Conservation (phyloP, 352 stramenopile species). For the Phytophthora ramorum region DNA sequence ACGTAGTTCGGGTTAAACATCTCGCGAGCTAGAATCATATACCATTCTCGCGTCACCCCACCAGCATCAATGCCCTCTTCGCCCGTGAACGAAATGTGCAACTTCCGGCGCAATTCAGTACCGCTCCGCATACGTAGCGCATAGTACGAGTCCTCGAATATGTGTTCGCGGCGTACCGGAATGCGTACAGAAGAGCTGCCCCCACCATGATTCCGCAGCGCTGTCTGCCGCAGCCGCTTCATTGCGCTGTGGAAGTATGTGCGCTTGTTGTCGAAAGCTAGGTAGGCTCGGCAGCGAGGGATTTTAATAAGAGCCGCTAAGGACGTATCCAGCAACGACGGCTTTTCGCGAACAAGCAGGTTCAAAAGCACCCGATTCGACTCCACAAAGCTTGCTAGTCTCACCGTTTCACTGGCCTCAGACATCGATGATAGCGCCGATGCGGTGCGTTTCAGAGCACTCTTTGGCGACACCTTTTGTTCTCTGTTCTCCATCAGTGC, state of each 20-base stretch:
- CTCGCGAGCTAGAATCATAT: slow-evolving; percentile 98
- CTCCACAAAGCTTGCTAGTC: slow-evolving; percentile 94
- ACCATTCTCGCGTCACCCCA: slow-evolving; percentile 98
- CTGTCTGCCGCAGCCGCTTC: slow-evolving; percentile 89
- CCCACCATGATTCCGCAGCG: slow-evolving; percentile 88
- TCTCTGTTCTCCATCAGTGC: slow-evolving; percentile 38
- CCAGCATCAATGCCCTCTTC: slow-evolving; percentile 99
- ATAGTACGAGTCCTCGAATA: slow-evolving; percentile 99
- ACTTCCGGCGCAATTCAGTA: slow-evolving; percentile 96
- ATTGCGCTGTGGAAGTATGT: slow-evolving; percentile 98
- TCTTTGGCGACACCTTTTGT: slow-evolving; percentile 35
- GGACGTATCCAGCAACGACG: slow-evolving; percentile 95
- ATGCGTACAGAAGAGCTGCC: slow-evolving; percentile 91
- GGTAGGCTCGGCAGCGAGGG: slow-evolving; percentile 92
- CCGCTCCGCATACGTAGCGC: slow-evolving; percentile 96
- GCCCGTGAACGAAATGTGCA: slow-evolving; percentile 98
- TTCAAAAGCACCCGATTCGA: slow-evolving; percentile 97
- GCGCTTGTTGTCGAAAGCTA: slow-evolving; percentile 99
- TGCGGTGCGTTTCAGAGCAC: slow-evolving; percentile 41
- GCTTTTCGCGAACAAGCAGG: slow-evolving; percentile 96
- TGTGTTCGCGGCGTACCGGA: slow-evolving; percentile 94
- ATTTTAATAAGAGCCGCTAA: slow-evolving; percentile 97
- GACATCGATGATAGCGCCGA: slow-evolving; percentile 53
- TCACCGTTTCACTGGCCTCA: slow-evolving; percentile 69
- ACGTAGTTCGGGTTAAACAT: slow-evolving; percentile 99